Conservation (phyloP, 805 yeast species). For the Ogataea sp. region DNA sequence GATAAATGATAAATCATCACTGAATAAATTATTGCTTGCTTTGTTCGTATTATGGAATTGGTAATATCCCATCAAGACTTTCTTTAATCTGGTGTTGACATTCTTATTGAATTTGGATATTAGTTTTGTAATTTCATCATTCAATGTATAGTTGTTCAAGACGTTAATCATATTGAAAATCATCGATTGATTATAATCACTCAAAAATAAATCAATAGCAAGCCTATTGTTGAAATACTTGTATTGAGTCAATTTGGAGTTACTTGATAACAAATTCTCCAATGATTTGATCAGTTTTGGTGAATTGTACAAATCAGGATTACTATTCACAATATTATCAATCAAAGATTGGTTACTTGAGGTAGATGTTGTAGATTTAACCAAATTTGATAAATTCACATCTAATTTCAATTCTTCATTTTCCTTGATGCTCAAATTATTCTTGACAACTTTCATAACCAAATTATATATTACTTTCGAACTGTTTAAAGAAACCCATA, state of each 20-base stretch:
- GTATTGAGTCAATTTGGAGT: conserved; percentile 8
- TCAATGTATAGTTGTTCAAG: background rate
- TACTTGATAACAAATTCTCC: conserved; percentile 12
- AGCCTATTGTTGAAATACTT: background rate
- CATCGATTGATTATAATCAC: conserved; percentile 1
- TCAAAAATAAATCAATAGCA: background rate
- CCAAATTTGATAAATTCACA: no score
- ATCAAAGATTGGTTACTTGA: conserved; percentile 7
- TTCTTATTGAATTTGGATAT: conserved; percentile 14
- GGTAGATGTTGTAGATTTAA: conserved; percentile 1
- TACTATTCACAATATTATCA: conserved; percentile 11
- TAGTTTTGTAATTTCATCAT: conserved; percentile 4
- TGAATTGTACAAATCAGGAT: conserved; percentile 11
- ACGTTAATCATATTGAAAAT: background rate
- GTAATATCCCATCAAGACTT: no score
- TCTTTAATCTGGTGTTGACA: conserved; percentile 10
- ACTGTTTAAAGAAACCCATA: conserved; percentile 23
- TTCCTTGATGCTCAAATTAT: conserved; percentile 1
- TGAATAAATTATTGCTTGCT: no score
- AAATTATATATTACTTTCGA: conserved; percentile 11
- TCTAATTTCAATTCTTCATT: background rate
- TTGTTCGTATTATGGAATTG: no score
- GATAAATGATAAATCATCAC: conserved; percentile 3
- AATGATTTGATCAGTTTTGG: conserved; percentile 10
- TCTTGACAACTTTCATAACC: conserved; percentile 8